These are phyloP conservation scores for Mortierella antarctica DNA, from an alignment of 192 early-diverging fungal species.

Conservation along the genomic window DNA sequence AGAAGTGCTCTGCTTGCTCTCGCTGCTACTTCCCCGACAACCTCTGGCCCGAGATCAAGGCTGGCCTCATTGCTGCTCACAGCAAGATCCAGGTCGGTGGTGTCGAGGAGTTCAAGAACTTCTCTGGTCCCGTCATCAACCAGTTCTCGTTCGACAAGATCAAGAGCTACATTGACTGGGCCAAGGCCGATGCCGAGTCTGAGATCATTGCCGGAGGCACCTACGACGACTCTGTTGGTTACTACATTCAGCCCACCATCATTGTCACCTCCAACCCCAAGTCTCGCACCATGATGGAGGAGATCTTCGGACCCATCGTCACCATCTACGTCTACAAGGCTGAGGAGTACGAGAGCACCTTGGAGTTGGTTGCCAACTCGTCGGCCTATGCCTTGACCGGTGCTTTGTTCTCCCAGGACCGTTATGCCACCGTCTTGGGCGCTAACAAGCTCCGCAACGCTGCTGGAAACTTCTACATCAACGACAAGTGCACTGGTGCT, in stretches of 20 bases:
- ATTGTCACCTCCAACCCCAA: slow-evolving; percentile 86
- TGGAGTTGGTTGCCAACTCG: slow-evolving; percentile 81
- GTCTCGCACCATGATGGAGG: slow-evolving; percentile 89
- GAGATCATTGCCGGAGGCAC: slow-evolving; percentile 93
- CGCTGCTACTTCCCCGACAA: slow-evolving; percentile 90
- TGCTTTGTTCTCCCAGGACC: slow-evolving; percentile 90
- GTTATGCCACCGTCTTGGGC: slow-evolving; percentile 78
- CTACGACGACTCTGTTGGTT: slow-evolving; percentile 88
- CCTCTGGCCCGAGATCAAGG: slow-evolving; percentile 81
- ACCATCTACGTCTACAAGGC: slow-evolving; percentile 88
- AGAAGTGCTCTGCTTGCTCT: slow-evolving; percentile 98
- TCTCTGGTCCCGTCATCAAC: slow-evolving; percentile 93
- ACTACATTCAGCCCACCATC: slow-evolving; percentile 92
- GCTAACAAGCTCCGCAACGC: slow-evolving; percentile 85
- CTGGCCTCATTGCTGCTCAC: slow-evolving; percentile 70
- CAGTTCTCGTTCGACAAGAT: slow-evolving; percentile 92
- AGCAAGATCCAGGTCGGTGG: slow-evolving; percentile 86
- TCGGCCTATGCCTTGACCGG: slow-evolving; percentile 92
- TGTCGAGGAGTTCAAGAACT: slow-evolving; percentile 88
- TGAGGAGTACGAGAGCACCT: slow-evolving; percentile 77
- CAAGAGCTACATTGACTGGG: slow-evolving; percentile 88
- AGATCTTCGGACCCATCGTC: slow-evolving; percentile 97
- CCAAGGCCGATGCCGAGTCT: slow-evolving; percentile 71
- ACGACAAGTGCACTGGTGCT: slow-evolving; percentile 98
- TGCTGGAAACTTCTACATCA: slow-evolving; percentile 98